Evolutionary conservation across 2,329 filamentous ascomycete genomes (phyloP), one percentile per base, ranked within the genome.

Genomic region (Ophiobolus disseminans): DNA sequence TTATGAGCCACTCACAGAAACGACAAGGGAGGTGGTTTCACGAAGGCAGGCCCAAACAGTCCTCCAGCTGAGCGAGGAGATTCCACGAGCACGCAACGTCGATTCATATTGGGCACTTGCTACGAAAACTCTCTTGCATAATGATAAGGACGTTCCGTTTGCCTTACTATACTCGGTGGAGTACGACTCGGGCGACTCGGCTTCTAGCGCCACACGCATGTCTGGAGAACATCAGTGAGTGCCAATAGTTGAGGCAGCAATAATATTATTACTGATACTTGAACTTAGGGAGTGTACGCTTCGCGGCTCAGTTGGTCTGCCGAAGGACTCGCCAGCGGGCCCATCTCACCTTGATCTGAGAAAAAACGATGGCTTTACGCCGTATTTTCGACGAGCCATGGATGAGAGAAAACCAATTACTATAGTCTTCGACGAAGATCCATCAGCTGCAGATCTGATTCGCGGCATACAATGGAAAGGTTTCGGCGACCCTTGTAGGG

Each of bases 1-100:
- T 1, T 91, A 90, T 65, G 90, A 91, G 62, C 88, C 89, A 2
- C 81, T 86, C 0, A 90, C 90, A 55, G 89, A 93, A 55, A 90
- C 90, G 55, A 62, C 59, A 2, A 57, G 46, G 31, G 50, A 57
- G 26, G 54, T 57, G 7, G 38, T 55, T 7, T 23, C 48, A 5
- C 46, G 49, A 40, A 48, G 51, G 37, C 51, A 43, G 11, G 54
- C 45, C 4, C 50, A 17, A 10, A 57, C 53, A 8, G 47, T 65
- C 0, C 50, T 67, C 1, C 57, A 61, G 7, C 30, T 66, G 3
- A 66, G 64, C 86, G 88, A 47, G 86, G 91, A 72, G 82, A 81
- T 57, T 89, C 87, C 2, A 81, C 86, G 82, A 16, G 88, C 89
- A 11, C 81, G 86, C 23, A 85, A 87, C 49, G 80, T 90, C 2